Base-by-base conservation (phyloP, 371 early-diverging fungal species). In the Mucor velutinosus region DNA sequence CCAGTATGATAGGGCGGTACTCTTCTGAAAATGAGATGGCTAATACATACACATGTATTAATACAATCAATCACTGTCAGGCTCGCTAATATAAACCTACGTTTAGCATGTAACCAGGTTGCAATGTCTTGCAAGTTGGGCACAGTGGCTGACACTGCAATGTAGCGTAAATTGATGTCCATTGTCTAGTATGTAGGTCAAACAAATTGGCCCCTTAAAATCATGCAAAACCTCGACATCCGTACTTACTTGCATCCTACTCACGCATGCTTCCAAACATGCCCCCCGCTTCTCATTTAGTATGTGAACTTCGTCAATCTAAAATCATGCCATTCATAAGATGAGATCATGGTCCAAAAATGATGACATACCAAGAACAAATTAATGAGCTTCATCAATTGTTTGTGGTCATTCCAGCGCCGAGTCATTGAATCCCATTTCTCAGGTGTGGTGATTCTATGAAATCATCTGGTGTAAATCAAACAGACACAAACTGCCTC, bases 141-240 rank as follows among this genome's bases (percentile, higher is more conserved):
- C 12, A 95, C 85, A 0, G 96, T 95, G 1, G 97, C 97, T 15
- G 93, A 92, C 2, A 97, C 75, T 10, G 93, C 95, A 4, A 96
- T 72, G 56, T 72, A 74, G 27, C 80, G 69, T 27, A 79, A 29
- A 27, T 39, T 45, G 37, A 61, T 58, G 11, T 66, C 53, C 65
- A 76, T 72, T 10, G 75, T 75, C 81, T 83, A 66, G 7, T 30
- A 41, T 17, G 17, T 17, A 17, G 4, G 17, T 41, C 45, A 41
- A 37, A 29, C 10, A 5, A 4, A 19, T 45, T 5, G 21, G 3
- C 21, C 19, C 47, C 47, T 27, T 25, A 15, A 25, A 25, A 4
- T 2, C 15, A 53, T 27, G 25, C 53, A 27, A 53, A 19, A 25
- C 11, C 4, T 7, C 15, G 23, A 14, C 14, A 17, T 27, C 25